Percentiles rank a stretch among this genome's conserved stretches.
These are phyloP conservation scores for Hylodesmum podocarpum DNA, from an alignment of 306 rosid genomes.

Conservation along the genomic window DNA sequence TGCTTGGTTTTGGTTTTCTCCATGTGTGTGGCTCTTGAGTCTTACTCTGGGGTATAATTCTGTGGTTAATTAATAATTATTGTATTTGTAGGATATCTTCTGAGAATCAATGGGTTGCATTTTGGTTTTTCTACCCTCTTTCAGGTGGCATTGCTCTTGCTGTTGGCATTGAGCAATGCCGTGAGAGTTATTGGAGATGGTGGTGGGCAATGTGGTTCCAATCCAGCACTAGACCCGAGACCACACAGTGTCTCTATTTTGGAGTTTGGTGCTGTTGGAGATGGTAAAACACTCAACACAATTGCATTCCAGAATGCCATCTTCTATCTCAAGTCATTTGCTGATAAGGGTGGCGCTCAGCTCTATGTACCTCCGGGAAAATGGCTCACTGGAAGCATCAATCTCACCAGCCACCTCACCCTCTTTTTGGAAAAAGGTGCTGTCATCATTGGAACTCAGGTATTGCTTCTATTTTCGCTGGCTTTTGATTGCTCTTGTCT, in stretches of 20 bases:
- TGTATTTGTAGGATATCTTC: slow-evolving; percentile 28
- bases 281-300: slow-evolving; percentile 87
- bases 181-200: slow-evolving; percentile 45
- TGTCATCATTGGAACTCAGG: slow-evolving; percentile 93
- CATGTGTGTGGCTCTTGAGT: background rate
- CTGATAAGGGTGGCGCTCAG: slow-evolving; percentile 99
- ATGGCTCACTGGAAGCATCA: slow-evolving; percentile 96
- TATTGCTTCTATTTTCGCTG: slow-evolving; percentile 31
- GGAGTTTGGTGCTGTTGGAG: slow-evolving; percentile 98
- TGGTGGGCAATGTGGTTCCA: slow-evolving; percentile 60
- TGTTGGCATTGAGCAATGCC: slow-evolving; percentile 84
- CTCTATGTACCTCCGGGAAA: slow-evolving; percentile 87
- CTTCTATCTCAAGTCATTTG: slow-evolving; percentile 93
- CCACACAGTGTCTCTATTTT: slow-evolving; percentile 91
- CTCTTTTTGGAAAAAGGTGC: slow-evolving; percentile 94
- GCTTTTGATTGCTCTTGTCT: background rate
- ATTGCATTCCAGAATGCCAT: slow-evolving; percentile 96
- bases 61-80: background rate
- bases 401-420: slow-evolving; percentile 95
- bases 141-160: slow-evolving; percentile 92
- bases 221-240: slow-evolving; percentile 69
- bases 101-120: slow-evolving; percentile 38
- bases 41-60: background rate
- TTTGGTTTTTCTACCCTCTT: slow-evolving; percentile 17
- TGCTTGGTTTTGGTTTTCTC: background rate